Evolutionary conservation across 2,329 filamentous ascomycete genomes (phyloP).

Genomic region (Setomelanomma holmii): DNA sequence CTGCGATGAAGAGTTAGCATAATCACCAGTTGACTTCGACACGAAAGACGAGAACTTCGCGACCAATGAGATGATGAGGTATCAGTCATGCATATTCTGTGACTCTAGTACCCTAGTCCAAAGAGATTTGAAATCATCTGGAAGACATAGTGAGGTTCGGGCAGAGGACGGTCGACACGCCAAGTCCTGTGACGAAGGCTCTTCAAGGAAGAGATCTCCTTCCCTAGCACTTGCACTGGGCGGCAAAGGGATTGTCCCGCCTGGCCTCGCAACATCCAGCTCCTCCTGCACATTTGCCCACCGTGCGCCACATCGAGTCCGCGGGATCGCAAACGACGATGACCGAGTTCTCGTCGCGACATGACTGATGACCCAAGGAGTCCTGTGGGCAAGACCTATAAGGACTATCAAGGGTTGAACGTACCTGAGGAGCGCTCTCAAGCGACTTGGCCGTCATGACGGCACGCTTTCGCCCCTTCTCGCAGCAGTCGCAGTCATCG

Average conservation of each 20-base stretch:
- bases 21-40: no score
- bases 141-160: no score
- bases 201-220: not conserved
- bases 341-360: slow-evolving; percentile 3
- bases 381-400: slow-evolving; percentile 1
- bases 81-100: not conserved
- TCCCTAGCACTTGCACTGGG: slow-evolving; percentile 6
- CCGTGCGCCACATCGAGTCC: slow-evolving; percentile 1
- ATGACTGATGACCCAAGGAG: not conserved
- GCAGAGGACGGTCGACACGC: no score
- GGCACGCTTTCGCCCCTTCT: slow-evolving; percentile 2
- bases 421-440: not conserved
- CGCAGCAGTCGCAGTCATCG: slow-evolving; percentile 19
- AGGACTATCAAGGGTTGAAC: not conserved
- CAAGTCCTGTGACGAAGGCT: no score
- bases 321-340: slow-evolving; percentile 7
- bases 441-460: not conserved
- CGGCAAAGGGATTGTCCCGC: slow-evolving; percentile 5
- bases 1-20: not conserved
- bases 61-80: not conserved
- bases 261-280: slow-evolving; percentile 1
- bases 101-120: not conserved
- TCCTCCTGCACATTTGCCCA: slow-evolving; percentile 3
- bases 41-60: not conserved
- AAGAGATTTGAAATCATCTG: no score